Base-by-base conservation (phyloP, 306 rosid genomes). In the Dalbergia cochinchinensis region DNA sequence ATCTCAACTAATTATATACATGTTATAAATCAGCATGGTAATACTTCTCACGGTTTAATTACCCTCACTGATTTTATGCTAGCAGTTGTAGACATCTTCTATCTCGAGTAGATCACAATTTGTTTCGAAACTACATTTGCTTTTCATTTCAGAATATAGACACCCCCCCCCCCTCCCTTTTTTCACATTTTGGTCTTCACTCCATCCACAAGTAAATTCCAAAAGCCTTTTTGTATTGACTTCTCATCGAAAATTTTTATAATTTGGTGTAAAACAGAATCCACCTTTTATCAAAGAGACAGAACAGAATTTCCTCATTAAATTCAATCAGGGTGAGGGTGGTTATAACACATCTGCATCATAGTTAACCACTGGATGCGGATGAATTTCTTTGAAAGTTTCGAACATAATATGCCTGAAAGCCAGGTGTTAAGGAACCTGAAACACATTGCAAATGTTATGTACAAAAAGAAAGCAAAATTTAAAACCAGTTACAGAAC, bases 111-210 rank as follows among this genome's bases (percentile, higher is more conserved):
- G n/a, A 8, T 71, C 19, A 33, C 14, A 54, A 34, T n/a, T 71
- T 63, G 39, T 59, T 69, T 47, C 42, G 47, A 20, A 48, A 31
- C 12, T 59, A 20, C 47, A 78, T 60, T 33, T 59, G 16, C 69
- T 69, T 45, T 58, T 47, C 20, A 78, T 33, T 57, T 81, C 55
- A 57, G 22, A n/a, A n/a, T n/a, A n/a, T n/a, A n/a, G n/a, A n/a
- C n/a, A n/a, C n/a, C n/a, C n/a, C n/a, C n/a, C n/a, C n/a, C n/a
- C n/a, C n/a, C n/a, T n/a, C n/a, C n/a, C n/a, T n/a, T n/a, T n/a
- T n/a, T n/a, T n/a, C n/a, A n/a, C 58, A 74, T 66, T 59, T 16
- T 47, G 14, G 71, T 74, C 64, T 79, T 71, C 62, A 15, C 26
- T 80, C 53, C 33, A 6, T 53, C 44, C 37, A 55, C 45, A 54